phyloP scores from a whole-genome alignment of 352 stramenopile genomes.

The Discostella stelligera region DNA sequence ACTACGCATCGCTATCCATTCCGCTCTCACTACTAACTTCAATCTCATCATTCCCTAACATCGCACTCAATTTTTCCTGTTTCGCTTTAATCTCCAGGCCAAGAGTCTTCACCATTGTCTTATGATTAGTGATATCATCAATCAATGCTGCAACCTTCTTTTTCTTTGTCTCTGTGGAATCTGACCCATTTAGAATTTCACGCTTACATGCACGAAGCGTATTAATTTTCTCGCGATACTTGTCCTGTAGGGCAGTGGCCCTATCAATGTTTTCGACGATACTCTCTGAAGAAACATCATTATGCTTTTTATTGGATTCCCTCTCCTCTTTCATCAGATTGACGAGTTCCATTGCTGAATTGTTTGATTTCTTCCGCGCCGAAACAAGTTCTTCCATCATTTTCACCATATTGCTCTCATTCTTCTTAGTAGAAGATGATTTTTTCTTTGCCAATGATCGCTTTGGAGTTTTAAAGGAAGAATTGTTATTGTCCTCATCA shows the following conservation, averaged over 20 bases:
- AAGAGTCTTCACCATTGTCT: conserved; percentile 9
- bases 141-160: not conserved
- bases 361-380: not conserved
- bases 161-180: not conserved
- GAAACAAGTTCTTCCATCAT: not conserved
- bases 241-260: not conserved
- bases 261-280: conserved; percentile 3
- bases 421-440: not conserved
- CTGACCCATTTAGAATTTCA: not conserved
- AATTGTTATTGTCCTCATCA: no score
- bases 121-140: not conserved
- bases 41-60: not conserved
- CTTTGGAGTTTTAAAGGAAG: no score
- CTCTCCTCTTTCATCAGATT: not conserved
- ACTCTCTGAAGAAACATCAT: not conserved
- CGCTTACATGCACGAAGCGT: not conserved
- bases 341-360: no score
- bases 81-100: not conserved
- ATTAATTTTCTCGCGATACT: not conserved
- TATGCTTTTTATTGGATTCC: not conserved
- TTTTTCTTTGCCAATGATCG: not conserved
- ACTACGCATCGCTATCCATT: not conserved
- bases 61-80: not conserved
- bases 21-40: conserved; percentile 7
- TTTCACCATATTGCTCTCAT: conserved; percentile 3